Conservation (phyloP, 2,329 filamentous ascomycete species). For the Epichloe coenophiala region DNA sequence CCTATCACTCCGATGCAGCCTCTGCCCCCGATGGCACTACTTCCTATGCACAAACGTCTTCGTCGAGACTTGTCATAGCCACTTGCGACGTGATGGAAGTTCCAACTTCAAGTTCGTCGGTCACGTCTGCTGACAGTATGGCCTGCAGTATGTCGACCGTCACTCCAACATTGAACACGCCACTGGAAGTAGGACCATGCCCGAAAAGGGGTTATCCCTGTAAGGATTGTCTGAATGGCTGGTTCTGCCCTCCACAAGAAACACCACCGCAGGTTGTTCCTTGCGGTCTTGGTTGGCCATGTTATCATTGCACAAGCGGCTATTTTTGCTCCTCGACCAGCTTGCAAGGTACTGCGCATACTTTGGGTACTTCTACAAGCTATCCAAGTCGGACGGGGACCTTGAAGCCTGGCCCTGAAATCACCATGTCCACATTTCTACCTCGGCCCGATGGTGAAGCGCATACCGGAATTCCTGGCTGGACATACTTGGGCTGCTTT, state of each 20-base stretch:
- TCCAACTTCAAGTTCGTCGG: background rate
- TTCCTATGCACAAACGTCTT: background rate
- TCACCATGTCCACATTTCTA: background rate
- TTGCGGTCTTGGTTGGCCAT: conserved; percentile 19
- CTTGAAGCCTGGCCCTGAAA: background rate
- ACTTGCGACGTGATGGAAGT: background rate
- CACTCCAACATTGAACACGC: background rate
- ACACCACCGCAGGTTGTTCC: conserved; percentile 16
- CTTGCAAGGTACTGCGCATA: background rate
- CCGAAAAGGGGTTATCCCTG: conserved; percentile 16
- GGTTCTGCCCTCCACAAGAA: conserved; percentile 19
- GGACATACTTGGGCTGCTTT: conserved; percentile 20
- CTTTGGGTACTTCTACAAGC: background rate
- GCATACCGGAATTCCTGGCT: conserved; percentile 6
- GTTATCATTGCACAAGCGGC: conserved; percentile 17
- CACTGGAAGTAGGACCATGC: conserved; percentile 9
- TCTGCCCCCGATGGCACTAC: background rate
- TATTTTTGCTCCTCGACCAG: conserved; percentile 13
- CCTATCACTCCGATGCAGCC: background rate
- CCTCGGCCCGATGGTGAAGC: background rate
- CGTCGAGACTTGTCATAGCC: background rate
- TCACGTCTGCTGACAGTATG: background rate
- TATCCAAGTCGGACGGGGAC: background rate
- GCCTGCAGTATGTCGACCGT: background rate
- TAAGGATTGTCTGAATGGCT: conserved; percentile 16